A percentile compares a stretch with the other conserved stretches of the same genome.
phyloP scores from a whole-genome alignment of 2,329 filamentous ascomycete genomes.

The Nothophoma quercina region DNA sequence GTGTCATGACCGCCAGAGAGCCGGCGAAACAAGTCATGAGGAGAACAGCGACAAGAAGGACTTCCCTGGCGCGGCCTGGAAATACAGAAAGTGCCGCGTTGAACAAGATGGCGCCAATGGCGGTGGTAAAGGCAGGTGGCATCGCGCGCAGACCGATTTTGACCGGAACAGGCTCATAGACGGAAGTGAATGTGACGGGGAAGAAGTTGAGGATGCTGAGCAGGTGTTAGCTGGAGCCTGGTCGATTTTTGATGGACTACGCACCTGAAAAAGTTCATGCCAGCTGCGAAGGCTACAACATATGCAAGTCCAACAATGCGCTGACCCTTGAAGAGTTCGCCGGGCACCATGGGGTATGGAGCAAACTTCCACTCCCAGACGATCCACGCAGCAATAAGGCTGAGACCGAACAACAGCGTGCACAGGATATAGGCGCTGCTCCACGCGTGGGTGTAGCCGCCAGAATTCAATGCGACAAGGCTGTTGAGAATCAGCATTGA shows the following conservation, averaged over 20 bases:
- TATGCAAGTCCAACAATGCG: constrained; percentile 43
- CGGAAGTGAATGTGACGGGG: constrained; percentile 37
- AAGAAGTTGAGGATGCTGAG: constrained; percentile 42
- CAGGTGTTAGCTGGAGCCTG: background rate
- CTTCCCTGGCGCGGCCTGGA: constrained; percentile 32
- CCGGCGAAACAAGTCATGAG: constrained; percentile 46
- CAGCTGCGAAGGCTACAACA: constrained; percentile 46
- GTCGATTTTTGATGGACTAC: background rate
- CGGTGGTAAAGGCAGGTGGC: constrained; percentile 33
- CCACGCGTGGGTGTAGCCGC: constrained; percentile 52
- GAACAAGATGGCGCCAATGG: constrained; percentile 40
- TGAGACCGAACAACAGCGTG: constrained; percentile 47
- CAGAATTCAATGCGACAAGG: constrained; percentile 51
- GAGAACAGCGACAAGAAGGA: constrained; percentile 39
- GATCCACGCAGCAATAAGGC: constrained; percentile 44
- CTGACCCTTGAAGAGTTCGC: constrained; percentile 44
- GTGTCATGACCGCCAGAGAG: constrained; percentile 39
- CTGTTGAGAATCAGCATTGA: constrained; percentile 19
- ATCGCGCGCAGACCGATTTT: constrained; percentile 45
- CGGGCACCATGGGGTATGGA: constrained; percentile 50
- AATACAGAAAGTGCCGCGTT: constrained; percentile 39
- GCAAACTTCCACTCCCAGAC: constrained; percentile 51
- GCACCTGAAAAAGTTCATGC: constrained; percentile 43
- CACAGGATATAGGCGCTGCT: constrained; percentile 47
- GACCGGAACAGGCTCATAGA: constrained; percentile 40